Conservation (phyloP, 345 rosid species). For the Camelina hispida region DNA sequence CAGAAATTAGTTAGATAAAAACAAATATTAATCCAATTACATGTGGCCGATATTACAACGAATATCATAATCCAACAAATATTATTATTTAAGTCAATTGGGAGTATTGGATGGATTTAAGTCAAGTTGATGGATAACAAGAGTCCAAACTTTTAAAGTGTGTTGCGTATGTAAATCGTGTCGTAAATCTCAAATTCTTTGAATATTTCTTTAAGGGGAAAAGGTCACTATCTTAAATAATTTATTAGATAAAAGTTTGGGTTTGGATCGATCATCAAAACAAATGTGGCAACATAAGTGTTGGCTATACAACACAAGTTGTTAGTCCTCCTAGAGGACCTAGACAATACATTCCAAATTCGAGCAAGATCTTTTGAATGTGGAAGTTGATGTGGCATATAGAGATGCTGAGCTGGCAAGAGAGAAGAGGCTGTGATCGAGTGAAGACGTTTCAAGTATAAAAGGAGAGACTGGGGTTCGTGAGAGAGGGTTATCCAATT, state of each 20-base stretch:
- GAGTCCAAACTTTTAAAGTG: background rate
- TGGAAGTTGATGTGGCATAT: too few species aligned
- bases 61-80: background rate
- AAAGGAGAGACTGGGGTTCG: too few species aligned
- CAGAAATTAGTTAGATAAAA: too few species aligned
- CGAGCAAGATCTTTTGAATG: too few species aligned
- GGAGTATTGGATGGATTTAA: background rate
- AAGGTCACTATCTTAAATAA: background rate
- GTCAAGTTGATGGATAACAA: conserved; percentile 7
- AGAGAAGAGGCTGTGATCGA: too few species aligned
- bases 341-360: too few species aligned
- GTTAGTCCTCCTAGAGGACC: background rate
- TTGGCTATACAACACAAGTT: background rate
- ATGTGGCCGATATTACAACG: background rate
- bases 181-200: background rate
- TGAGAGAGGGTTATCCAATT: too few species aligned
- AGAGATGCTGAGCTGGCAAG: too few species aligned
- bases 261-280: background rate
- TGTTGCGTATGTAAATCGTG: conserved; percentile 8
- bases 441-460: too few species aligned
- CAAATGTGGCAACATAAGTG: background rate
- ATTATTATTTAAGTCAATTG: background rate
- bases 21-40: too few species aligned
- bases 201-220: background rate
- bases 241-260: too few species aligned